Evolutionary conservation across 768 basidiomycete genomes (phyloP).

Genomic region (Suillus weaverae): DNA sequence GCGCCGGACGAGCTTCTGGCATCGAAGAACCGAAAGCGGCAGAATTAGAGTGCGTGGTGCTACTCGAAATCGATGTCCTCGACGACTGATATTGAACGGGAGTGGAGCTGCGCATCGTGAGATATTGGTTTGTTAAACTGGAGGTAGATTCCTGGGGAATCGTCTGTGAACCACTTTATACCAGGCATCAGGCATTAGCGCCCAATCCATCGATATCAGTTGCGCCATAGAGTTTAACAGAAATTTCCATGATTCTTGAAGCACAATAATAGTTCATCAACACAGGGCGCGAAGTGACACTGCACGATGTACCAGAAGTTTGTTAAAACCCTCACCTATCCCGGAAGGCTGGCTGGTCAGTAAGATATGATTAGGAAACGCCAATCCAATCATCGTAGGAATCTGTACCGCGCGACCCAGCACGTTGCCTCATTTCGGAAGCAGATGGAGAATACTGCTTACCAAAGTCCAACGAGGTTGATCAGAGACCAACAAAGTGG

Average conservation of each 20-base stretch:
- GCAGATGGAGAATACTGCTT: conserved; percentile 1
- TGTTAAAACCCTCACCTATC: background rate
- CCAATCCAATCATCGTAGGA: background rate
- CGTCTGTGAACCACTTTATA: conserved; percentile 4
- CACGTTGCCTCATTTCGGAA: conserved; percentile 5
- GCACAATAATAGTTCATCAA: background rate
- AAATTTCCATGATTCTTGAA: conserved; percentile 1
- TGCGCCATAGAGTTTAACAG: background rate
- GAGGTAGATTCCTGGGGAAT: background rate
- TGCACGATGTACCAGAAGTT: background rate
- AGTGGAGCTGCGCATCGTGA: conserved; percentile 1
- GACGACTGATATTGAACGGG: background rate
- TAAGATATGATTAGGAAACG: background rate
- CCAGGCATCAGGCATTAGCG: background rate
- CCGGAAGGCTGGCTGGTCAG: background rate
- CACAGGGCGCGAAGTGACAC: background rate
- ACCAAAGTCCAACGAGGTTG: background rate
- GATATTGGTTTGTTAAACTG: background rate
- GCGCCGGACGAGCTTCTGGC: background rate
- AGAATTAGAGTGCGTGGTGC: background rate
- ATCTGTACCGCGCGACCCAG: background rate
- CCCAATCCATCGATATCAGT: conserved; percentile 6
- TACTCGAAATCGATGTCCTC: background rate
- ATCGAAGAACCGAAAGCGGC: background rate
- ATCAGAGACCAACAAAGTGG: background rate